Evolutionary conservation across 352 stramenopile species (phyloP), one percentile per base, ranked within the genome.

Genomic region (Globisporangium cylindrosporum): DNA sequence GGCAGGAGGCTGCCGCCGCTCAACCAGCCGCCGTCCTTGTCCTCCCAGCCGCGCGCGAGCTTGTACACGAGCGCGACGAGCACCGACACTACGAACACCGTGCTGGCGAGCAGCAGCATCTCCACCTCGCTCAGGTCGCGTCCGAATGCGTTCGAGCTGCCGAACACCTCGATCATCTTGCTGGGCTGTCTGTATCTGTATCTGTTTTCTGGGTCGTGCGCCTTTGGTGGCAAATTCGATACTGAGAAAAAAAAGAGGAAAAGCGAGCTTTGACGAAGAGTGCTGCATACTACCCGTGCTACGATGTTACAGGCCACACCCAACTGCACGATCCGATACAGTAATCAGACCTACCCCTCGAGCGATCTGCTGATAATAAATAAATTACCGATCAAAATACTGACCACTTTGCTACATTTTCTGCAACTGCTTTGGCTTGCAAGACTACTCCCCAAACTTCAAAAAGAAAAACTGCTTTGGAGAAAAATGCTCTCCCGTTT

Each of bases 61-160:
- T 92, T 92, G 78, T 89, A 92, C 34, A 92, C 82, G 32, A 92
- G 69, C 64, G 86, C 84, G 36, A 92, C 74, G 25, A 92, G 72
- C 74, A 92, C 75, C 24, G 84, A 92, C 22, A 90, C 75, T 55
- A 92, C 80, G 62, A 92, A 92, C 43, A 92, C 79, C 6, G 84
- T 92, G 9, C 78, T 79, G 3, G 81, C 71, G 53, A 92, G 73
- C 58, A 90, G 63, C 70, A 90, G 78, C 80, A 89, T 88, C 68
- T 92, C 82, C 51, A 69, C 75, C 68, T 92, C 84, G 74, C 74
- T 86, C 63, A 92, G 71, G 73, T 90, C 84, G 62, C 74, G 82
- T 29, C 84, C 84, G 62, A 92, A 92, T 15, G 80, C 82, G 72
- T 90, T 92, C 41, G 80, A 84, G 71, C 80, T 90, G 64, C 84